phyloP scores from a whole-genome alignment of 169 alveolate species.

The Plasmodium gonderi region DNA sequence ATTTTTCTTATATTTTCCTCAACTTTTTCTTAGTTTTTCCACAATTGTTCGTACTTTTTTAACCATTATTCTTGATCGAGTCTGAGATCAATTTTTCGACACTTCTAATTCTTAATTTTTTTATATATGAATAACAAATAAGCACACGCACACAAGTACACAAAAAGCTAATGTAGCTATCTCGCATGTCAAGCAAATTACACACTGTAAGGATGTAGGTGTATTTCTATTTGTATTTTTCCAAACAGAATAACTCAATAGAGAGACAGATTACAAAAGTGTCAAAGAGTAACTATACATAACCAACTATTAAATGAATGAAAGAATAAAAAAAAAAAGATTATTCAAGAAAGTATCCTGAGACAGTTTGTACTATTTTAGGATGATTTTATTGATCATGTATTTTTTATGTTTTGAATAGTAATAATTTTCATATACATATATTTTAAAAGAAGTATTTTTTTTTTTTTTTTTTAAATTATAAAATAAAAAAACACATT shows the following conservation, averaged over 20 bases:
- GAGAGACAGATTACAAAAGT: neutral
- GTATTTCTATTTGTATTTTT: neutral
- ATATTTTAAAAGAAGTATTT: too few species aligned
- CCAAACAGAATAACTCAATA: neutral
- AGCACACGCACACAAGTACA: neutral
- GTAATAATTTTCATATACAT: neutral
- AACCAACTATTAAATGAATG: neutral
- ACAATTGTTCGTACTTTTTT: too few species aligned
- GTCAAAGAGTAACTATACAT: neutral
- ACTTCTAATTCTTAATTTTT: too few species aligned
- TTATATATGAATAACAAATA: neutral
- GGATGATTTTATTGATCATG: neutral
- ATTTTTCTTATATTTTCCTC: neutral
- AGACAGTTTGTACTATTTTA: neutral
- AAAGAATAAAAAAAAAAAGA: neutral
- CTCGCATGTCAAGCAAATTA: neutral
- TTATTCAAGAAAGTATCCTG: neutral
- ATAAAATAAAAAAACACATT: neutral
- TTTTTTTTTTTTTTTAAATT: neutral
- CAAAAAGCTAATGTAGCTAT: neutral
- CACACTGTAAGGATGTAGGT: neutral
- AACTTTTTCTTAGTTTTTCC: too few species aligned
- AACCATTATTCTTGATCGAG: too few species aligned
- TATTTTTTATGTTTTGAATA: neutral
- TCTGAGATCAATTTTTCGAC: too few species aligned